phyloP scores from a whole-genome alignment of 1,284 basidiomycete genomes.

The Trichosporon ovoides region DNA sequence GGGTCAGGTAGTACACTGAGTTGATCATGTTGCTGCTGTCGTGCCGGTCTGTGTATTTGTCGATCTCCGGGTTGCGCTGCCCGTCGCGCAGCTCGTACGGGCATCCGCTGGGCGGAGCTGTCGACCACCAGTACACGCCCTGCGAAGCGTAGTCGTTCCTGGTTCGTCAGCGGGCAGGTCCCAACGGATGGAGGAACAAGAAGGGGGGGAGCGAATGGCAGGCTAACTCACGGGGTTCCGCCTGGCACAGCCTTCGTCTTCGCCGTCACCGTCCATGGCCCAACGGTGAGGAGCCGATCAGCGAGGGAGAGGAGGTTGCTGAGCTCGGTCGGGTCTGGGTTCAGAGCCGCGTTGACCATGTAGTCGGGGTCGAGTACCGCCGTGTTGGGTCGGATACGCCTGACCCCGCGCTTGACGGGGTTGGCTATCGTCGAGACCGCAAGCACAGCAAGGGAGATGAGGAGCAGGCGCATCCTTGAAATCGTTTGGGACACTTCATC shows the following conservation, averaged over 20 bases:
- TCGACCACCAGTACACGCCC: constrained; percentile 17
- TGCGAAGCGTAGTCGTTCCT: constrained; percentile 18
- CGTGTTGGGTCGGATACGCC: not conserved
- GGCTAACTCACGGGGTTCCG: constrained; percentile 8
- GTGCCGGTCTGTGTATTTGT: constrained; percentile 14
- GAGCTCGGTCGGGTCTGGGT: not conserved
- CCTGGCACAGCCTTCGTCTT: constrained; percentile 11
- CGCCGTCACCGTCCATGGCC: constrained; percentile 10
- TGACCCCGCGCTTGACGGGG: not conserved
- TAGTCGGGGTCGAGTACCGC: constrained; percentile 10
- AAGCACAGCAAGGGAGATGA: not conserved
- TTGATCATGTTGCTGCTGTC: constrained; percentile 12
- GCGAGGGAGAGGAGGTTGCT: not conserved
- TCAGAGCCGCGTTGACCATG: not conserved
- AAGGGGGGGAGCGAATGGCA: no score
- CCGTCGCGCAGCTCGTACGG: constrained; percentile 16
- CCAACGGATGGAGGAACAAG: not conserved
- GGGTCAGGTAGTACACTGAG: constrained; percentile 4
- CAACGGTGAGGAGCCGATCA: not conserved
- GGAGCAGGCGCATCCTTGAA: not conserved
- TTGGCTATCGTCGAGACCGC: not conserved
- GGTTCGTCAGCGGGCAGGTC: not conserved
- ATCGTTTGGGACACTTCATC: no score
- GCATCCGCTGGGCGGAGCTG: not conserved
- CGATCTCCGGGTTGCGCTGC: constrained; percentile 14